Base-by-base conservation (phyloP, 371 early-diverging fungal species). In the Mucor piriformis region DNA sequence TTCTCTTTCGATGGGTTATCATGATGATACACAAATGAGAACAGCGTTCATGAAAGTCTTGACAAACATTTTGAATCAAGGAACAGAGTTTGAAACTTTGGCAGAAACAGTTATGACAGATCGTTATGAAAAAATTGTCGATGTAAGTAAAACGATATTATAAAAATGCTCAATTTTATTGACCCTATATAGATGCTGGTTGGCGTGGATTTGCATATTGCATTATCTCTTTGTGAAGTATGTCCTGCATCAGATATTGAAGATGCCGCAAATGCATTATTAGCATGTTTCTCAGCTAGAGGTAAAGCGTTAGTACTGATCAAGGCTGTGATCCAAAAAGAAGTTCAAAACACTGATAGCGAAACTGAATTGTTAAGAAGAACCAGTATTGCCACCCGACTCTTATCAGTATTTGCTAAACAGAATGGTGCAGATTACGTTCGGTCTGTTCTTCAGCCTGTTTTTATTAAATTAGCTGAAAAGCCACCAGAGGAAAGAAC, bases 31-130 rank as follows among this genome's bases (percentile, higher is more conserved):
- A 15, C 85, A 88, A 51, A 93, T 91, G 43, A 83, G 95, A 18
- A 88, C 93, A 0, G 89, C 95, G 7, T 96, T 96, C 54, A 94
- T 93, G 81, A 90, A 94, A 56, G 95, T 96, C 21, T 74, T 96
- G 63, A 93, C 95, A 20, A 92, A 95, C 60, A 88, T 96, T 47
- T 72, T 96, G 29, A 89, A 92, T 54, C 85, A 89, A 66, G 96
- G 95, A 3, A 88, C 92, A 6, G 91, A 93, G 61, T 93, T 93
- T 61, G 93, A 89, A 42, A 89, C 88, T 3, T 72, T 96, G 23
- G 89, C 89, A 1, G 92, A 92, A 58, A 90, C 85, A 57, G 86
- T 85, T 15, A 85, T 87, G 64, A 82, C 84, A 27, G 88, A 85
- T 59, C 82, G 92, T 15, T 91, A 91, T 53, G 86, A 88, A 40